A percentile compares a stretch with the other conserved stretches of the same genome.
Evolutionary conservation across 2,329 filamentous ascomycete species (phyloP).

Genomic region (Fusarium sp.): DNA sequence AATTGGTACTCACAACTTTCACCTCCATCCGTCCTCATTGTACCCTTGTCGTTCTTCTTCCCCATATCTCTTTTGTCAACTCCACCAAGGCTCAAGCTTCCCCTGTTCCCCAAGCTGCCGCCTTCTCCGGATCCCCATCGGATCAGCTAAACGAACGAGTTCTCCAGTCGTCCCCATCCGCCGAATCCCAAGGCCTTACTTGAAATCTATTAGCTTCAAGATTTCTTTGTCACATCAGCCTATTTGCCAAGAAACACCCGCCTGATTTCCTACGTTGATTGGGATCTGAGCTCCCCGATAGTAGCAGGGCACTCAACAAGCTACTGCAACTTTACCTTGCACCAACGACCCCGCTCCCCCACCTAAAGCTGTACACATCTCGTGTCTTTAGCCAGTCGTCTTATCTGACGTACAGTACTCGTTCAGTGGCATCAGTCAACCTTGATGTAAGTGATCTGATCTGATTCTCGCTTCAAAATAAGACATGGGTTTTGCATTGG

Average conservation of each 20-base stretch:
- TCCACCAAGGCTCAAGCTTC: slow-evolving; percentile 29
- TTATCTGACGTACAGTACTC: slow-evolving; percentile 45
- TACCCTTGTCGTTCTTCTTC: slow-evolving; percentile 8
- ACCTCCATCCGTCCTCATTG: slow-evolving; percentile 5
- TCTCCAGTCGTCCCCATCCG: slow-evolving; percentile 7
- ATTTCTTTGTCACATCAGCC: not conserved
- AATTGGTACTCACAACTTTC: slow-evolving; percentile 16
- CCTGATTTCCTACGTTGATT: slow-evolving; percentile 20
- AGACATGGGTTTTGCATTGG: slow-evolving; percentile 26
- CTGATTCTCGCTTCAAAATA: slow-evolving; percentile 41
- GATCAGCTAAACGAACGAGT: slow-evolving; percentile 22
- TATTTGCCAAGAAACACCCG: not conserved
- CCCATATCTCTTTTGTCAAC: slow-evolving; percentile 30
- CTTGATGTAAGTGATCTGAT: slow-evolving; percentile 45
- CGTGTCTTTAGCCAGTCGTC: slow-evolving; percentile 41
- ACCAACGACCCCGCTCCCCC: slow-evolving; percentile 43
- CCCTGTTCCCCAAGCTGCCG: slow-evolving; percentile 29
- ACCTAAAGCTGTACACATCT: slow-evolving; percentile 40
- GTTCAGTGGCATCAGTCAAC: slow-evolving; percentile 39
- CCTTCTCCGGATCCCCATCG: slow-evolving; percentile 31
- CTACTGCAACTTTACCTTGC: slow-evolving; percentile 43
- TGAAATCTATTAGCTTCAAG: not conserved
- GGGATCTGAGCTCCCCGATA: slow-evolving; percentile 18
- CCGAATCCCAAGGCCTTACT: not conserved
- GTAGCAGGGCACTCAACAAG: slow-evolving; percentile 34